These are phyloP conservation scores for Carex parvula DNA, from an alignment of 176 grass and related monocot species.

Conservation along the genomic window DNA sequence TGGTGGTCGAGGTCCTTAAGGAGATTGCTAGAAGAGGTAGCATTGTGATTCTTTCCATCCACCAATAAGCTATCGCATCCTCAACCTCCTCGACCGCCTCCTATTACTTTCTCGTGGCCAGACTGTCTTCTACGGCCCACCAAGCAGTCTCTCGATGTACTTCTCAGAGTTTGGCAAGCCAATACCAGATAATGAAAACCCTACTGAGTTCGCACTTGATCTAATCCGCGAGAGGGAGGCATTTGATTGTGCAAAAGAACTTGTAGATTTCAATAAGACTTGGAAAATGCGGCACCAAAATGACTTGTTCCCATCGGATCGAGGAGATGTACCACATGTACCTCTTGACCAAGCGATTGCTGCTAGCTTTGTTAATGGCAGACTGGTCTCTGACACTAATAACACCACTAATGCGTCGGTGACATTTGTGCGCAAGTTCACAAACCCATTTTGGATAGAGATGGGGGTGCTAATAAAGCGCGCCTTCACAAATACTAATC, in stretches of 20 bases:
- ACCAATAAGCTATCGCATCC: slow-evolving; percentile 75
- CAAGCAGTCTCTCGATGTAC: slow-evolving; percentile 36
- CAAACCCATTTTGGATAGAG: slow-evolving; percentile 79
- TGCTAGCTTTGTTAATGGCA: slow-evolving; percentile 49
- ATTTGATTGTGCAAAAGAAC: slow-evolving; percentile 29
- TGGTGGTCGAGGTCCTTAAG: slow-evolving; percentile 72
- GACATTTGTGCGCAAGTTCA: slow-evolving; percentile 41
- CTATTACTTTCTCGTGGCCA: slow-evolving; percentile 59
- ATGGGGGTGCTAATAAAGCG: slow-evolving; percentile 55
- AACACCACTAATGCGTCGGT: background rate
- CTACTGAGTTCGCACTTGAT: slow-evolving; percentile 75
- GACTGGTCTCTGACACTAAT: slow-evolving; percentile 44
- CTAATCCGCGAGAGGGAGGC: slow-evolving; percentile 51
- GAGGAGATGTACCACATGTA: background rate
- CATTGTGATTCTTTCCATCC: slow-evolving; percentile 69
- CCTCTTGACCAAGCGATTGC: slow-evolving; percentile 44
- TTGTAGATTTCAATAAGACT: slow-evolving; percentile 37
- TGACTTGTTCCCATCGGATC: background rate
- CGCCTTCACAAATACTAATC: slow-evolving; percentile 58
- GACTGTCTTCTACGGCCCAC: slow-evolving; percentile 67
- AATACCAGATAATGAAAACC: slow-evolving; percentile 75
- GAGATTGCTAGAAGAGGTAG: slow-evolving; percentile 70
- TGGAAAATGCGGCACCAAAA: slow-evolving; percentile 25
- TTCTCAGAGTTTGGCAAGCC: slow-evolving; percentile 57
- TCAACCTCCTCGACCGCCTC: slow-evolving; percentile 51